These are phyloP conservation scores for Begonia masoniana DNA, from an alignment of 306 rosid genomes.

Conservation along the genomic window DNA sequence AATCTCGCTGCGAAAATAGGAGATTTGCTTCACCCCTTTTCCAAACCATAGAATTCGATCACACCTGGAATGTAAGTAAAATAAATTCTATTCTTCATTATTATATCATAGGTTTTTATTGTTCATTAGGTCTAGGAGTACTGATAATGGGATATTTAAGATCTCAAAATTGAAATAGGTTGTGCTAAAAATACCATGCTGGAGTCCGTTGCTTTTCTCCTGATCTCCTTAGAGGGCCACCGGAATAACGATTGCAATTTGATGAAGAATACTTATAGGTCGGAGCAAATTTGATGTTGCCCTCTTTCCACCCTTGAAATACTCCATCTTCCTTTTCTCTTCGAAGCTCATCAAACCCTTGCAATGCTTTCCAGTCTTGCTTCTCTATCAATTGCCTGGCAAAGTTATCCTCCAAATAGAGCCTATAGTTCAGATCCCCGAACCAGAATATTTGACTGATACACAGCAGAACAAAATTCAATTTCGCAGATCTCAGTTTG, in stretches of 20 bases:
- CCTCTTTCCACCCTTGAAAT: slow-evolving; percentile 91
- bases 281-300: slow-evolving; percentile 76
- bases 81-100: neutral
- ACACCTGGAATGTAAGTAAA: slow-evolving; percentile 43
- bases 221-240: slow-evolving; percentile 45
- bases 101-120: too few species aligned
- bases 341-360: slow-evolving; percentile 75
- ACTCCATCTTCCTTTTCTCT: slow-evolving; percentile 61
- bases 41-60: slow-evolving; percentile 91
- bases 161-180: neutral
- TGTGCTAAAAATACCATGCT: slow-evolving; percentile 49
- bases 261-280: slow-evolving; percentile 69
- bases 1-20: slow-evolving; percentile 78
- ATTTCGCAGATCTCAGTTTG: too few species aligned
- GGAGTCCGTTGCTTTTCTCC: slow-evolving; percentile 97
- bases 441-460: slow-evolving; percentile 53
- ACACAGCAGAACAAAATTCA: slow-evolving; percentile 4
- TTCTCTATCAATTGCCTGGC: slow-evolving; percentile 31
- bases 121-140: neutral
- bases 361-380: slow-evolving; percentile 57
- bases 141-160: neutral
- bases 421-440: slow-evolving; percentile 55
- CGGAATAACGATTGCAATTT: slow-evolving; percentile 55
- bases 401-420: slow-evolving; percentile 26
- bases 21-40: slow-evolving; percentile 72